Base-by-base conservation (phyloP, 1,139 yeast species). In the Yamadazyma sp. region DNA sequence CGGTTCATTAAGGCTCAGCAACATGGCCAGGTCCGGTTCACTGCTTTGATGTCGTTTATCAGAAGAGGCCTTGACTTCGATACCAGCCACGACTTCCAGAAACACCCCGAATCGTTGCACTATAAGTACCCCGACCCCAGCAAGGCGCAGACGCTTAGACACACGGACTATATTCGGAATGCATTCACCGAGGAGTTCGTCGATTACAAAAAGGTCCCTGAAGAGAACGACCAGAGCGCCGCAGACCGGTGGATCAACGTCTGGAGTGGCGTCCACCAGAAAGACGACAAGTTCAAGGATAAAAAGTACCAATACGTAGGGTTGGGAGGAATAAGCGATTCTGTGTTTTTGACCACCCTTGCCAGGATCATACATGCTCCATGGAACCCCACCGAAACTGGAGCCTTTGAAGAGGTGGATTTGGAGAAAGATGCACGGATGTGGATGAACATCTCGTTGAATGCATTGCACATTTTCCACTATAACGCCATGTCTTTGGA, bases 401-500 rank as follows among this genome's bases (percentile, higher is more conserved):
- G 57, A 34, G 58, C 64, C 7, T 54, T 53, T 22, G 58, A 60
- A 33, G 68, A 62, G 8, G 66, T 53, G 29, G 75, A 71, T 45
- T 58, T 55, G 15, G 50, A 46, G 11, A 55, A 55, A 33, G 72
- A 69, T 45, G 74, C 75, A 0, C 49, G 62, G 18, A 32, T 45
- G 16, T 49, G 69, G 42, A 53, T 71, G 58, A 44, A 56, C n/a
- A 41, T 49, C 4, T 62, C 75, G 8, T 51, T 71, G 36, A 72
- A 72, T 44, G 62, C 63, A 5, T 45, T 69, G 33, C 77, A 72
- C 42, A 39, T 71, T 11, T 69, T 61, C 48, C 77, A 72, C 48
- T 72, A 71, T 53, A 66, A 67, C 43, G 77, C 77, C 24, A 71
- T 72, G 76, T 69, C 75, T 3, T 53, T 72, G 29, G 77, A 71